phyloP scores from a whole-genome alignment of 2,329 filamentous ascomycete genomes.

The Botrytis pseudocinerea region DNA sequence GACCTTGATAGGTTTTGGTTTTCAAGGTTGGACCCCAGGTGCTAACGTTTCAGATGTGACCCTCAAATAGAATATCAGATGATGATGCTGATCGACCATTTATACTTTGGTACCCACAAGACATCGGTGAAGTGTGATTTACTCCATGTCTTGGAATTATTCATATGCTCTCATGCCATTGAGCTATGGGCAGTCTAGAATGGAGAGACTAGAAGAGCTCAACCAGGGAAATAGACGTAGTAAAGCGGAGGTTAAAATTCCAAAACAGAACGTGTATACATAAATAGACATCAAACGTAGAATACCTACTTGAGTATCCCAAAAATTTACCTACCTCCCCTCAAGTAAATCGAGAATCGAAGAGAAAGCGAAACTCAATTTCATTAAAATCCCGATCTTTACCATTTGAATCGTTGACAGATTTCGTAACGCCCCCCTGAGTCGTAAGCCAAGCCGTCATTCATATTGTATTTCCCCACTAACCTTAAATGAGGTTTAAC shows the following conservation, averaged over 20 bases:
- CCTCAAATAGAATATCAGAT: slow-evolving; percentile 4
- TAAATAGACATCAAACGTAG: background rate
- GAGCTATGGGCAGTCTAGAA: background rate
- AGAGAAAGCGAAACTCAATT: background rate
- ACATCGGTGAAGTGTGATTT: background rate
- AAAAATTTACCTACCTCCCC: background rate
- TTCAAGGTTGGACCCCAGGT: background rate
- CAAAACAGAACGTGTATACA: background rate
- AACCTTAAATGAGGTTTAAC: background rate
- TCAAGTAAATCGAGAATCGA: background rate
- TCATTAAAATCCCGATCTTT: background rate
- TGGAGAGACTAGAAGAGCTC: background rate
- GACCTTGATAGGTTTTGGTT: background rate
- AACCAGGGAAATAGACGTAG: background rate
- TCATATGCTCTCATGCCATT: background rate
- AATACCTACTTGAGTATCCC: background rate
- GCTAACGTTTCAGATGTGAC: background rate
- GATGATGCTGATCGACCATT: slow-evolving; percentile 5
- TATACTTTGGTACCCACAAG: background rate
- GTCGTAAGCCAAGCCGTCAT: slow-evolving; percentile 13
- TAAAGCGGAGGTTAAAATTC: background rate
- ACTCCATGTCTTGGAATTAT: background rate
- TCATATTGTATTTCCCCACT: background rate
- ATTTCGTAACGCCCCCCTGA: background rate
- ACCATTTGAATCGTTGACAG: slow-evolving; percentile 1